Conservation (phyloP, 2,329 filamentous ascomycete genomes). For the Monosporascus sp. region DNA sequence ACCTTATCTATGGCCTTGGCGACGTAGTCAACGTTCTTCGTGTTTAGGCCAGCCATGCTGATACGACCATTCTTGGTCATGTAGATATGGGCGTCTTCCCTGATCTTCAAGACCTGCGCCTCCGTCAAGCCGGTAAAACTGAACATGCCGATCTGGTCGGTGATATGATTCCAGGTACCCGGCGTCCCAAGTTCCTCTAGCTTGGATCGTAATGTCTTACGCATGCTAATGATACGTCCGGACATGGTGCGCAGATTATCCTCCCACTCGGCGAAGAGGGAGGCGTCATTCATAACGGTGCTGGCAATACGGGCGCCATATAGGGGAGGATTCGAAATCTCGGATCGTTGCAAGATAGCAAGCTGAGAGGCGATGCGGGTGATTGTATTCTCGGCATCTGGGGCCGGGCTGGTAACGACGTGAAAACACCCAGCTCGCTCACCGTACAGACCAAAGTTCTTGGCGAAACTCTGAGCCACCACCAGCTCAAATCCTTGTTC, state of each 20-base stretch:
- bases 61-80: slow-evolving; percentile 98
- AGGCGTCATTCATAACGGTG: slow-evolving; percentile 74
- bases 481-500: slow-evolving; percentile 86
- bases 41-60: slow-evolving; percentile 97
- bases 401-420: slow-evolving; percentile 69
- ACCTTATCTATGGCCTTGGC: slow-evolving; percentile 84
- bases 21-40: slow-evolving; percentile 87
- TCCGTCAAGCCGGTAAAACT: slow-evolving; percentile 80
- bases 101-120: slow-evolving; percentile 65
- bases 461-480: slow-evolving; percentile 90
- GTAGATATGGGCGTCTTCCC: slow-evolving; percentile 70
- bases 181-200: slow-evolving; percentile 83
- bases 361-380: slow-evolving; percentile 77
- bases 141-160: slow-evolving; percentile 99
- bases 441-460: slow-evolving; percentile 96
- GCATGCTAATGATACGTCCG: slow-evolving; percentile 90
- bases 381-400: slow-evolving; percentile 58
- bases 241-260: slow-evolving; percentile 90
- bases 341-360: slow-evolving; percentile 88
- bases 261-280: slow-evolving; percentile 87
- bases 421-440: slow-evolving; percentile 97
- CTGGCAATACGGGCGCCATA: slow-evolving; percentile 89
- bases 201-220: slow-evolving; percentile 67
- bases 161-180: slow-evolving; percentile 94
- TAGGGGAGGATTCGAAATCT: slow-evolving; percentile 94